phyloP scores from a whole-genome alignment of 345 rosid species.

The Excoecaria agallocha region DNA sequence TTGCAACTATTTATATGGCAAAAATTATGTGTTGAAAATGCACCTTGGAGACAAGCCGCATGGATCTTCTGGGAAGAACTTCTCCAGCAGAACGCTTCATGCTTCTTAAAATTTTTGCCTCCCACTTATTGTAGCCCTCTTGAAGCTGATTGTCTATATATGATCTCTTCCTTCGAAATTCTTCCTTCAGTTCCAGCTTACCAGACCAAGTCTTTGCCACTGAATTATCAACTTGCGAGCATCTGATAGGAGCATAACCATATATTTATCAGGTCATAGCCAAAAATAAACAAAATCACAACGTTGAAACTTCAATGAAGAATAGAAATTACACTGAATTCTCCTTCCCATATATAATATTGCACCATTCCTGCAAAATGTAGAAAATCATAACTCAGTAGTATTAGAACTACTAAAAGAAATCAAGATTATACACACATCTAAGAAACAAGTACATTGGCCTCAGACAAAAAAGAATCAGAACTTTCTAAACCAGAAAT shows the following conservation, averaged over 20 bases:
- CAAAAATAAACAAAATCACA: not conserved
- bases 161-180: conserved; percentile 32
- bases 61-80: conserved; percentile 57
- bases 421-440: not conserved
- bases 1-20: not conserved
- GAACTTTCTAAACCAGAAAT: not conserved
- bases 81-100: conserved; percentile 27
- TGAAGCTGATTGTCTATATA: conserved; percentile 20
- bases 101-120: conserved; percentile 38
- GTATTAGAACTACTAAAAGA: conserved; percentile 9
- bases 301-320: conserved; percentile 4
- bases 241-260: conserved; percentile 36
- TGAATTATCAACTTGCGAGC: conserved; percentile 35
- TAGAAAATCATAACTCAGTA: conserved; percentile 18
- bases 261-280: conserved; percentile 11
- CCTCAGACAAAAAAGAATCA: not conserved
- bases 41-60: conserved; percentile 62
- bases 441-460: not conserved
- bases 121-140: conserved; percentile 18
- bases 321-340: conserved; percentile 50
- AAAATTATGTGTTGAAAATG: conserved; percentile 14
- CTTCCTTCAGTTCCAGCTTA: conserved; percentile 27
- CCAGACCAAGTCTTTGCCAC: conserved; percentile 29
- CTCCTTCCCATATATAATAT: conserved; percentile 46
- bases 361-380: conserved; percentile 62